These are phyloP conservation scores for Chaetomidium leptoderma DNA, from an alignment of 495 filamentous ascomycete genomes.

Conservation along the genomic window DNA sequence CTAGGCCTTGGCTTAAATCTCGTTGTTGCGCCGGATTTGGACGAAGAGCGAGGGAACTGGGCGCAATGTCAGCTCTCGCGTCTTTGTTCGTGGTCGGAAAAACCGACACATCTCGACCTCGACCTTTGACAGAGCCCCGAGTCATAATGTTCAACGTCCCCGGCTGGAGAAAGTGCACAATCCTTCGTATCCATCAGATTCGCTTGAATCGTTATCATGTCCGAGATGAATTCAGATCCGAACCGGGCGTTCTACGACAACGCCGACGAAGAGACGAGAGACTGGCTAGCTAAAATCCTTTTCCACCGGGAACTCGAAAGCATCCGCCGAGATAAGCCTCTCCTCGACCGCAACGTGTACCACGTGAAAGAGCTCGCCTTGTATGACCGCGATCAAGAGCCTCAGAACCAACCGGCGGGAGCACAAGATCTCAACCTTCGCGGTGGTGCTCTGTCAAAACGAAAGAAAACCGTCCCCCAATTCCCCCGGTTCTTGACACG, in stretches of 20 bases:
- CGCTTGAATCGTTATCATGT: too few relatives aligned
- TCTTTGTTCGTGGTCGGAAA: too few relatives aligned
- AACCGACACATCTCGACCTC: too few relatives aligned
- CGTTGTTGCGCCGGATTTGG: too few relatives aligned
- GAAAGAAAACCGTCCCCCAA: background rate
- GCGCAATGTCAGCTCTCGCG: too few relatives aligned
- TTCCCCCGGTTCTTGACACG: background rate
- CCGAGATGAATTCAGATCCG: background rate
- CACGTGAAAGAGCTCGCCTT: background rate
- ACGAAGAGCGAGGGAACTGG: too few relatives aligned
- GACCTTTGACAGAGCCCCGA: too few relatives aligned
- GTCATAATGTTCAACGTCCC: too few relatives aligned
- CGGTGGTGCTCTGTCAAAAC: background rate
- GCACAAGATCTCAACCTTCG: background rate
- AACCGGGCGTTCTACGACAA: background rate
- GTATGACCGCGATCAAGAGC: background rate
- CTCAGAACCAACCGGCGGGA: background rate
- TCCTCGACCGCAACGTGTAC: conserved; percentile 6
- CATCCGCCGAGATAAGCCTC: conserved; percentile 5
- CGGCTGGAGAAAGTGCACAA: too few relatives aligned
- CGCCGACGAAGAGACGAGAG: background rate
- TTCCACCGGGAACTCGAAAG: conserved; percentile 13
- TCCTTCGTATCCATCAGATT: too few relatives aligned
- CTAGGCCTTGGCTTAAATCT: too few relatives aligned
- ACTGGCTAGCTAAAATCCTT: background rate